phyloP scores from a whole-genome alignment of 768 basidiomycete genomes.

The Suillus americanus region DNA sequence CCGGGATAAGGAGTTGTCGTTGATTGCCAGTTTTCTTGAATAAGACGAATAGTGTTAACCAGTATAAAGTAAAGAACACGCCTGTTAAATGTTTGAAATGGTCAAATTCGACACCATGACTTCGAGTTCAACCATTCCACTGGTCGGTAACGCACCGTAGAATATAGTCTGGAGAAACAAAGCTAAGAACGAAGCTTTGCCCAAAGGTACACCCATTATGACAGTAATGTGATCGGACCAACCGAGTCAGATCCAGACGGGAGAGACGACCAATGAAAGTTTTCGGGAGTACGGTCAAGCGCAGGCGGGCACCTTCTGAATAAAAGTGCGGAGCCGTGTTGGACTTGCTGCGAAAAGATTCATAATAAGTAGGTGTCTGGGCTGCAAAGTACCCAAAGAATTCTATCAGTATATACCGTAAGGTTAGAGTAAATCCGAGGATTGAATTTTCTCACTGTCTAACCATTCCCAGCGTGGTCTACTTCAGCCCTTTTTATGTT shows the following conservation, averaged over 20 bases:
- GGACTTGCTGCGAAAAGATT: neutral
- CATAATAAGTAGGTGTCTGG: neutral
- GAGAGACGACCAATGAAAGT: neutral
- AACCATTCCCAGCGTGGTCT: neutral
- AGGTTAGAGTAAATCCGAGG: neutral
- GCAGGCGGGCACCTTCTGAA: neutral
- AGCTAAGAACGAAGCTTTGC: neutral
- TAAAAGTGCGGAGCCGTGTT: neutral
- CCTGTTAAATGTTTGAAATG: neutral
- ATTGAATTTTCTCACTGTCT: neutral
- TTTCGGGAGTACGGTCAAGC: neutral
- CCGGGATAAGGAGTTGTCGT: neutral
- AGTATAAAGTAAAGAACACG: constrained; percentile 1
- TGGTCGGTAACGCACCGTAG: neutral
- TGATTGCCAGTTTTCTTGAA: neutral
- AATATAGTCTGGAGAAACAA: neutral
- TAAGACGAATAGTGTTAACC: neutral
- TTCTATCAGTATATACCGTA: neutral
- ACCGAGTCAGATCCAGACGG: neutral
- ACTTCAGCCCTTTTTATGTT: neutral
- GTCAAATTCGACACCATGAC: neutral
- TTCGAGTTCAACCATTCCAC: neutral
- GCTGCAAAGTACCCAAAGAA: neutral
- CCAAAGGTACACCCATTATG: neutral
- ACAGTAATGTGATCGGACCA: neutral